Evolutionary conservation across 2,329 filamentous ascomycete genomes (phyloP).

Genomic region (Fusarium nisikadoi): DNA sequence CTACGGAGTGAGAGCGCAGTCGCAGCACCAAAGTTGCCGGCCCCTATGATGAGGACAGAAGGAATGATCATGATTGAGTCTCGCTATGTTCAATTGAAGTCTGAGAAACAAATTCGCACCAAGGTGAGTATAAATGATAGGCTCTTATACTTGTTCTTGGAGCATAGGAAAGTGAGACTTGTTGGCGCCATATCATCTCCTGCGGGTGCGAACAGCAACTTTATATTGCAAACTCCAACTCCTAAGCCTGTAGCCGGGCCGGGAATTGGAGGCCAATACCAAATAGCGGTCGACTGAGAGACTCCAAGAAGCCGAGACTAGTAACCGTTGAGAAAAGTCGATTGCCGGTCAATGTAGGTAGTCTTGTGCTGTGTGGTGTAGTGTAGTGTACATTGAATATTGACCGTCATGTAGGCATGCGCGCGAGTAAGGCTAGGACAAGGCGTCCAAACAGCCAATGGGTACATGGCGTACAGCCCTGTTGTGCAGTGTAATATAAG

Average conservation of each 20-base stretch:
- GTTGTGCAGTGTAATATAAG: slow-evolving; percentile 9
- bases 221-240: slow-evolving; percentile 38
- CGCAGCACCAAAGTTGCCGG: slow-evolving; percentile 57
- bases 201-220: slow-evolving; percentile 29
- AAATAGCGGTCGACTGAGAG: slow-evolving; percentile 43
- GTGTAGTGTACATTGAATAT: slow-evolving; percentile 31
- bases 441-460: slow-evolving; percentile 24
- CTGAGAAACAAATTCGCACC: slow-evolving; percentile 17
- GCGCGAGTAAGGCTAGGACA: slow-evolving; percentile 33
- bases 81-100: slow-evolving; percentile 8
- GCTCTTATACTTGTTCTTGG: slow-evolving; percentile 12
- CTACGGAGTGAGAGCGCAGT: slow-evolving; percentile 52
- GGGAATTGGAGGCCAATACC: slow-evolving; percentile 30
- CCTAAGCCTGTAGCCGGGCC: slow-evolving; percentile 33
- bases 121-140: slow-evolving; percentile 1
- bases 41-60: slow-evolving; percentile 54
- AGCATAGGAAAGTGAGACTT: slow-evolving; percentile 33
- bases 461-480: slow-evolving; percentile 7
- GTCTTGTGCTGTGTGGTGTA: neutral
- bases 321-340: slow-evolving; percentile 31
- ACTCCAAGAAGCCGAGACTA: slow-evolving; percentile 34
- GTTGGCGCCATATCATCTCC: slow-evolving; percentile 15
- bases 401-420: slow-evolving; percentile 8
- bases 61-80: slow-evolving; percentile 27
- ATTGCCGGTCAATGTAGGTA: slow-evolving; percentile 24